Evolutionary conservation across 2,329 filamentous ascomycete genomes (phyloP).

Genomic region (Colletotrichum godetiae): DNA sequence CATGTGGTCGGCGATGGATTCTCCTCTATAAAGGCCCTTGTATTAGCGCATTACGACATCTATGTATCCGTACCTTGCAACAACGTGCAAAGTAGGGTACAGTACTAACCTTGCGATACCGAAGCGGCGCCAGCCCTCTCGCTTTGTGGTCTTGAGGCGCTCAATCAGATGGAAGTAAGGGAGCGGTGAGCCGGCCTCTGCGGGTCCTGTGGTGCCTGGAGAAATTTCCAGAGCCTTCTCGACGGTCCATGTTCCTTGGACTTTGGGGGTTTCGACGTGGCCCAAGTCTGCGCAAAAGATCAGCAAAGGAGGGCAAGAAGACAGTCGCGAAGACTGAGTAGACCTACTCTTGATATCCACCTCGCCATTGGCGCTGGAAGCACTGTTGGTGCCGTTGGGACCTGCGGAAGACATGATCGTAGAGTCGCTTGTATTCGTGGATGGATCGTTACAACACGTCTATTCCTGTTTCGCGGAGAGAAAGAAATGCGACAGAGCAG

Average conservation of each 20-base stretch:
- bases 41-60: neutral
- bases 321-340: neutral
- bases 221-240: conserved; percentile 36
- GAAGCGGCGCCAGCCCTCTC: conserved; percentile 95
- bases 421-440: neutral
- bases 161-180: conserved; percentile 96
- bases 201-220: conserved; percentile 54
- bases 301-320: neutral
- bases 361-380: conserved; percentile 10
- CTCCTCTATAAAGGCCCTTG: conserved; percentile 64
- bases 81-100: neutral
- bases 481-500: neutral
- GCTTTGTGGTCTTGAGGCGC: conserved; percentile 93
- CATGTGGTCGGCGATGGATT: conserved; percentile 99
- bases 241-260: conserved; percentile 41
- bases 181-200: conserved; percentile 78
- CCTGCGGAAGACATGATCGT: conserved; percentile 14
- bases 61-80: neutral
- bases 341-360: conserved; percentile 33
- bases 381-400: conserved; percentile 12
- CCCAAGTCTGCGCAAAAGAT: conserved; percentile 37
- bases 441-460: too few species aligned
- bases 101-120: conserved; percentile 69
- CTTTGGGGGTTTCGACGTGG: conserved; percentile 38
- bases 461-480: neutral